Evolutionary conservation across 257 asterid genomes (phyloP), one percentile per base, ranked within the genome.

Genomic region (Penstemon barbatus): DNA sequence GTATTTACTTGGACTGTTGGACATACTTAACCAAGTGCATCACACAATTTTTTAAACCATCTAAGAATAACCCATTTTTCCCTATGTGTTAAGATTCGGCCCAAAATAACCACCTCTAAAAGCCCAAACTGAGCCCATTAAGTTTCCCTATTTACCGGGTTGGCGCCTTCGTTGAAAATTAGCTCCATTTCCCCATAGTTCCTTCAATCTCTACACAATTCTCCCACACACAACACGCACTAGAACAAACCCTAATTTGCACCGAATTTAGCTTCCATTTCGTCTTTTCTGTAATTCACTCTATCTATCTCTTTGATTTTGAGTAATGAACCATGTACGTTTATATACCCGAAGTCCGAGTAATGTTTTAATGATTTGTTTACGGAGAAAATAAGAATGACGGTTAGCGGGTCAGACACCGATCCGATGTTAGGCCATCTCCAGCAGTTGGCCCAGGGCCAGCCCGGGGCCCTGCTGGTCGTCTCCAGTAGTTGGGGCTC

Each of bases 361-460:
- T n/a, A n/a, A n/a, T n/a, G n/a, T n/a, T n/a, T n/a, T n/a, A n/a
- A n/a, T n/a, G n/a, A n/a, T n/a, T n/a, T n/a, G n/a, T n/a, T n/a
- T n/a, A n/a, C n/a, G n/a, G n/a, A n/a, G n/a, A n/a, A n/a, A n/a
- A n/a, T n/a, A n/a, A n/a, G n/a, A n/a, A n/a, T 15, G 18, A 25
- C 2, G 33, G 5, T 53, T 25, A 25, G 33, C 71, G 75, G 76
- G 78, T 74, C 57, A 53, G 66, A 80, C 65, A 25, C 69, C 75
- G 74, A 67, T 75, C 77, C 85, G 72, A 71, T 55, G 42, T 73
- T 74, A 70, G 88, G 88, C n/a, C n/a, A n/a, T n/a, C n/a, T n/a
- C n/a, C n/a, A n/a, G n/a, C n/a, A n/a, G n/a, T n/a, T n/a, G n/a
- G n/a, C n/a, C n/a, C n/a, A n/a, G n/a, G n/a, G n/a, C n/a, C n/a